These are phyloP conservation scores for Hibiscus trionum DNA, from an alignment of 345 rosid species.

Conservation along the genomic window DNA sequence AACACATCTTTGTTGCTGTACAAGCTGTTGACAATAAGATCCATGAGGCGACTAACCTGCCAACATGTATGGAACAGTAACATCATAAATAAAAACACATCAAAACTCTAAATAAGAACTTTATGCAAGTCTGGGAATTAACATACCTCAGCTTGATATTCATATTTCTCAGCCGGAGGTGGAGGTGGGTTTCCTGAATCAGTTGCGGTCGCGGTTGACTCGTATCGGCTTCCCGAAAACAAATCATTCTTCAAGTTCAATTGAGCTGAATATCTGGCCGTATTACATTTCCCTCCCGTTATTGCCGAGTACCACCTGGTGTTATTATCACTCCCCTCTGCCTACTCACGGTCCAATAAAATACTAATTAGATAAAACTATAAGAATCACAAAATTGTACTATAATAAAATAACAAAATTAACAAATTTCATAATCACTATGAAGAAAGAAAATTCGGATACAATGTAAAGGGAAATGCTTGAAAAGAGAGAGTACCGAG, in stretches of 20 bases:
- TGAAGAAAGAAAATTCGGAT: not conserved
- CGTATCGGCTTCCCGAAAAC: constrained; percentile 40
- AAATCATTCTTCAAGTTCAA: constrained; percentile 27
- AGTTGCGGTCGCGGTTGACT: constrained; percentile 62
- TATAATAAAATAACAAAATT: not conserved
- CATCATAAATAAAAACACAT: not conserved
- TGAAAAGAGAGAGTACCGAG: constrained; percentile 25
- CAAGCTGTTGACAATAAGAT: constrained; percentile 88
- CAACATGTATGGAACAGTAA: not conserved
- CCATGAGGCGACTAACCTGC: constrained; percentile 99
- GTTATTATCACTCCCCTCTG: constrained; percentile 25
- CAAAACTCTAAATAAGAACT: not conserved
- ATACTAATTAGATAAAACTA: not conserved
- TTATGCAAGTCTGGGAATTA: not conserved
- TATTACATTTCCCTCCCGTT: constrained; percentile 26
- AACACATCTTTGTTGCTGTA: constrained; percentile 98
- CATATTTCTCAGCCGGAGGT: constrained; percentile 59
- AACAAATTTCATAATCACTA: not conserved
- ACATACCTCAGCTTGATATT: constrained; percentile 92
- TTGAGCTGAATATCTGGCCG: constrained; percentile 16
- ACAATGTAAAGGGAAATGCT: not conserved
- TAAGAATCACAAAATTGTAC: not conserved
- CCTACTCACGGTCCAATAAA: constrained; percentile 27
- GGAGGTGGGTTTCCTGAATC: constrained; percentile 44
- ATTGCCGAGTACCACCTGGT: constrained; percentile 53